phyloP scores from a whole-genome alignment of 1,284 basidiomycete species.

The Pseudozyma hubeiensis region DNA sequence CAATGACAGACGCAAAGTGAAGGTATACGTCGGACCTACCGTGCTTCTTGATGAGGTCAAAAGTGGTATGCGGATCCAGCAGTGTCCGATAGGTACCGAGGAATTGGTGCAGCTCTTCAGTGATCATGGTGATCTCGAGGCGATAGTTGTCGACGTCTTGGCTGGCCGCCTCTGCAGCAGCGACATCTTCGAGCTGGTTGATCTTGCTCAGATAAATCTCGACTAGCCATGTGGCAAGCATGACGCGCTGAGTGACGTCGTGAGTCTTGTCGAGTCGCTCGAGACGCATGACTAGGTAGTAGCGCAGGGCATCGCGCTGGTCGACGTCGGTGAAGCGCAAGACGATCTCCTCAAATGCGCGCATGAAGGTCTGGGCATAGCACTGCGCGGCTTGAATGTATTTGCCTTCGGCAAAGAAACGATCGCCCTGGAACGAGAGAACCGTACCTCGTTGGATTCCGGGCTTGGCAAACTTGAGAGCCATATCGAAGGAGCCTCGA shows the following conservation, averaged over 20 bases:
- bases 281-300: conserved; percentile 87
- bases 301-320: conserved; percentile 90
- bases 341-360: conserved; percentile 86
- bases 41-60: conserved; percentile 91
- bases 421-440: conserved; percentile 84
- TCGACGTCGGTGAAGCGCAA: conserved; percentile 88
- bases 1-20: conserved; percentile 84
- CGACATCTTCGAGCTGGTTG: conserved; percentile 90
- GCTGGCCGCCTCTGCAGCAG: conserved; percentile 79
- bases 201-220: conserved; percentile 97
- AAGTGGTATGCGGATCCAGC: conserved; percentile 84
- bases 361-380: conserved; percentile 80
- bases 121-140: conserved; percentile 83
- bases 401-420: conserved; percentile 82
- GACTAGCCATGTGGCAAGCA: conserved; percentile 97
- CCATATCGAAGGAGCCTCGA: conserved; percentile 80
- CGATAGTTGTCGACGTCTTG: conserved; percentile 87
- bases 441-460: conserved; percentile 86
- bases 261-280: conserved; percentile 80
- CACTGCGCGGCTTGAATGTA: conserved; percentile 92
- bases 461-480: conserved; percentile 84
- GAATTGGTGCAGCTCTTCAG: conserved; percentile 92
- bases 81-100: conserved; percentile 81
- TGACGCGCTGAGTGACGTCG: conserved; percentile 91
- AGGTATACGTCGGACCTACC: conserved; percentile 92